Conservation (phyloP, 2,329 filamentous ascomycete genomes). For the Claviceps humidiphila region DNA sequence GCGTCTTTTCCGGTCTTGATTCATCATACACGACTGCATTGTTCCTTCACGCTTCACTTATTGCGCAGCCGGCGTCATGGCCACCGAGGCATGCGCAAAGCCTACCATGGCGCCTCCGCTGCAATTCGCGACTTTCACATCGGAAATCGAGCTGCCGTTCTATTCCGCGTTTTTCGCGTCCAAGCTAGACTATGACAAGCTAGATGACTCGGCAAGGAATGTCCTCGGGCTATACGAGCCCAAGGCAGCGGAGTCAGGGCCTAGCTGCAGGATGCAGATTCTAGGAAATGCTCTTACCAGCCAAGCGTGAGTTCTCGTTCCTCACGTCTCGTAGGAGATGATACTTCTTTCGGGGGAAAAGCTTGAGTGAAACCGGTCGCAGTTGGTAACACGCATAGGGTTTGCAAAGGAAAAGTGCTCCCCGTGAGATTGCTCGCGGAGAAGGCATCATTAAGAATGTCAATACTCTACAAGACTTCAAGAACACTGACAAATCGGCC, state of each 20-base stretch:
- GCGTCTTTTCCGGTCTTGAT: background rate
- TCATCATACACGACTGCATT: background rate
- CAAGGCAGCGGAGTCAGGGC: slow-evolving; percentile 56
- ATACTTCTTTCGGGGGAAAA: too few species aligned
- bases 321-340: background rate
- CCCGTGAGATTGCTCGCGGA: slow-evolving; percentile 61
- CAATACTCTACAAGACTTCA: slow-evolving; percentile 92
- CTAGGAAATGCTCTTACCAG: slow-evolving; percentile 74
- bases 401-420: slow-evolving; percentile 44
- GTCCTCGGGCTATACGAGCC: slow-evolving; percentile 85
- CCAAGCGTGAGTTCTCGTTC: slow-evolving; percentile 50
- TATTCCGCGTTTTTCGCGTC: slow-evolving; percentile 83
- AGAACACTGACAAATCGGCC: slow-evolving; percentile 63
- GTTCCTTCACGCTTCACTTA: background rate
- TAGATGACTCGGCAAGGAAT: slow-evolving; percentile 81
- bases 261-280: slow-evolving; percentile 82
- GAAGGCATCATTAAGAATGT: slow-evolving; percentile 93
- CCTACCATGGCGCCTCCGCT: slow-evolving; percentile 37
- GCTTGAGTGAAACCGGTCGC: too few species aligned
- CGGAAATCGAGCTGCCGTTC: slow-evolving; percentile 90
- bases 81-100: background rate
- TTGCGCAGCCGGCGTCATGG: background rate
- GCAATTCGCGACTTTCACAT: slow-evolving; percentile 78
- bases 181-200: slow-evolving; percentile 94
- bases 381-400: background rate